phyloP scores from a whole-genome alignment of 2,329 filamentous ascomycete genomes.

The Rhynchosporium agropyri region DNA sequence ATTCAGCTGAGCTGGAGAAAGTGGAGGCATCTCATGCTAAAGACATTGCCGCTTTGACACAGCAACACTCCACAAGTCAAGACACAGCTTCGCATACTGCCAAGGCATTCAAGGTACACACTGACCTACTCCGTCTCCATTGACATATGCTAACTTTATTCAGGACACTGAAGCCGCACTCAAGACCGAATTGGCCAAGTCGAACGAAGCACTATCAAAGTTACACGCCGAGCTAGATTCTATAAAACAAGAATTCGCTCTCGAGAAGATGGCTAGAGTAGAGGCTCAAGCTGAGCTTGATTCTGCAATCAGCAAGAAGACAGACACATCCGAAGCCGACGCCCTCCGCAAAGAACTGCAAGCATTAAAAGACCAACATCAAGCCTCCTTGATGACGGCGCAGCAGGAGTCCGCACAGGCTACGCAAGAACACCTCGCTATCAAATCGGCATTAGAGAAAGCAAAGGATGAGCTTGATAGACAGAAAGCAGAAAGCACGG shows the following conservation, averaged over 20 bases:
- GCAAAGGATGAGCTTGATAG: slow-evolving; percentile 57
- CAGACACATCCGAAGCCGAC: slow-evolving; percentile 58
- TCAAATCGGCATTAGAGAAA: slow-evolving; percentile 46
- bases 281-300: slow-evolving; percentile 58
- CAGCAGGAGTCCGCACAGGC: slow-evolving; percentile 43
- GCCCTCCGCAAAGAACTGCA: slow-evolving; percentile 54
- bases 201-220: slow-evolving; percentile 43
- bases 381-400: slow-evolving; percentile 46
- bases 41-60: slow-evolving; percentile 1
- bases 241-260: slow-evolving; percentile 40
- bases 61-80: slow-evolving; percentile 39
- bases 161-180: slow-evolving; percentile 46
- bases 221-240: slow-evolving; percentile 37
- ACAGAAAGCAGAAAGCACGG: slow-evolving; percentile 52
- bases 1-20: slow-evolving; percentile 16
- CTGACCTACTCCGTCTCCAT: slow-evolving; percentile 30
- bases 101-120: slow-evolving; percentile 37
- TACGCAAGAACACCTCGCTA: slow-evolving; percentile 46
- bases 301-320: slow-evolving; percentile 56
- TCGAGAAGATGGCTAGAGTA: slow-evolving; percentile 51
- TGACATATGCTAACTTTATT: slow-evolving; percentile 46
- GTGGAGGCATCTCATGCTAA: slow-evolving; percentile 35
- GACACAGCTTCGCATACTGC: slow-evolving; percentile 28
- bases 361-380: slow-evolving; percentile 51
- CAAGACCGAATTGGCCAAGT: slow-evolving; percentile 50